Percentiles rank a stretch among this genome's conserved stretches.
phyloP scores from a whole-genome alignment of 1,284 basidiomycete genomes.

The Spongispora temasekensis region DNA sequence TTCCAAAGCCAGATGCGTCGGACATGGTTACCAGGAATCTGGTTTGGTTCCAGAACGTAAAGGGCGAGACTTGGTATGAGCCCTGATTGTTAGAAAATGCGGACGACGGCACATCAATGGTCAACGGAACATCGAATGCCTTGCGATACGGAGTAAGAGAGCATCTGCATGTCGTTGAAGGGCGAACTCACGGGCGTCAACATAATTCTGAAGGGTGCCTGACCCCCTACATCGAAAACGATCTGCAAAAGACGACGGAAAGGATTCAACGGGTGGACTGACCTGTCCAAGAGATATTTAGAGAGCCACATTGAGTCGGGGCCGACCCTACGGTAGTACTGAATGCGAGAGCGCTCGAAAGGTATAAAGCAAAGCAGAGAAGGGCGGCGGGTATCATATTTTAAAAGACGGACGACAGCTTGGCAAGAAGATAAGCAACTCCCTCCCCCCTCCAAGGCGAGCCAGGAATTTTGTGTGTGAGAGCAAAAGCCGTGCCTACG shows the following conservation, averaged over 20 bases:
- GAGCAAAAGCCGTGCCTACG: no score
- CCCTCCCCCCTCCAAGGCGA: constrained; percentile 9
- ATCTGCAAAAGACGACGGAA: not conserved
- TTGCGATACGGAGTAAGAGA: constrained; percentile 19
- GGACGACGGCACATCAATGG: constrained; percentile 56
- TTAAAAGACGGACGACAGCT: constrained; percentile 14
- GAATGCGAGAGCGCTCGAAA: constrained; percentile 45
- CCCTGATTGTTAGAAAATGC: constrained; percentile 58
- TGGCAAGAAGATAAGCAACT: not conserved
- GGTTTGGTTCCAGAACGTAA: constrained; percentile 43
- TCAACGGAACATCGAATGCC: constrained; percentile 41
- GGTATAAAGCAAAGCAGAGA: constrained; percentile 23
- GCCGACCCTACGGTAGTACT: constrained; percentile 46
- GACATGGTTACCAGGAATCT: constrained; percentile 66
- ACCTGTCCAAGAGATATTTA: constrained; percentile 67
- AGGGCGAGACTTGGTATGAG: constrained; percentile 46
- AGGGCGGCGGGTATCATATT: constrained; percentile 28
- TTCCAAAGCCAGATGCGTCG: constrained; percentile 65
- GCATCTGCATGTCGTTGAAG: not conserved
- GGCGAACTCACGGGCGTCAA: constrained; percentile 58
- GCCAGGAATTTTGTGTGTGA: no score
- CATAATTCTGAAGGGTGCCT: constrained; percentile 57
- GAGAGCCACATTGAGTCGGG: constrained; percentile 60
- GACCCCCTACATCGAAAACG: constrained; percentile 50
- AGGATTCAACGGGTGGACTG: constrained; percentile 22